These are phyloP conservation scores for Cadophora sp. DNA, from an alignment of 2,329 filamentous ascomycete species.

Conservation along the genomic window DNA sequence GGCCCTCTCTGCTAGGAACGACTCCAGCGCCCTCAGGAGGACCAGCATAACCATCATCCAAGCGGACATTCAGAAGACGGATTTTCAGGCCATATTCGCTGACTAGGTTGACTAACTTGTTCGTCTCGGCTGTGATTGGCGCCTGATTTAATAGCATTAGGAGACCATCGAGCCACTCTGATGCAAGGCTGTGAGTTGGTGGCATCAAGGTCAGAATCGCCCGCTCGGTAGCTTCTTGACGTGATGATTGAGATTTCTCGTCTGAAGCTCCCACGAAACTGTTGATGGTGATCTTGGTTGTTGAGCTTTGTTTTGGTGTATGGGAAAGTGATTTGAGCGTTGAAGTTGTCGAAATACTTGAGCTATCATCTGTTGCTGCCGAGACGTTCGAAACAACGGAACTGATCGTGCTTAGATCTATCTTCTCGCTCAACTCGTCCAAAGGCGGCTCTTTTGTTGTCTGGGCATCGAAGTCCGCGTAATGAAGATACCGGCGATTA, in stretches of 20 bases:
- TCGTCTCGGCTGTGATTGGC: conserved; percentile 96
- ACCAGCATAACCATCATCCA: conserved; percentile 76
- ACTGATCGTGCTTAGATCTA: conserved; percentile 86
- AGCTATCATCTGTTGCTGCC: conserved; percentile 54
- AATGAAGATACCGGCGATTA: conserved; percentile 89
- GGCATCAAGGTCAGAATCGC: conserved; percentile 85
- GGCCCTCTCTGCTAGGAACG: conserved; percentile 81
- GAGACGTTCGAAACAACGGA: conserved; percentile 90
- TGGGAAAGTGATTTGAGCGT: conserved; percentile 47
- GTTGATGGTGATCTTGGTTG: conserved; percentile 91
- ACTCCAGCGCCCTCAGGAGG: conserved; percentile 63
- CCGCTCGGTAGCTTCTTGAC: conserved; percentile 62
- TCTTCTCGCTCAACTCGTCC: conserved; percentile 77
- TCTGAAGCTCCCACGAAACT: conserved; percentile 58
- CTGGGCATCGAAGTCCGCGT: conserved; percentile 79
- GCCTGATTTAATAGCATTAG: conserved; percentile 94
- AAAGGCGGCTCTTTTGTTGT: conserved; percentile 71
- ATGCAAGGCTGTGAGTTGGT: conserved; percentile 79
- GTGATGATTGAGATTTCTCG: conserved; percentile 40
- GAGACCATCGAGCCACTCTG: conserved; percentile 95
- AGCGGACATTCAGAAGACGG: conserved; percentile 85
- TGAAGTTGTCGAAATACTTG: conserved; percentile 50
- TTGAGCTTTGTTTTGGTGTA: conserved; percentile 46
- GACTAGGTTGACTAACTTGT: conserved; percentile 84
- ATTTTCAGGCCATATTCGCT: conserved; percentile 94